phyloP scores from a whole-genome alignment of 2,329 filamentous ascomycete species.

The Talaromyces atroroseus region DNA sequence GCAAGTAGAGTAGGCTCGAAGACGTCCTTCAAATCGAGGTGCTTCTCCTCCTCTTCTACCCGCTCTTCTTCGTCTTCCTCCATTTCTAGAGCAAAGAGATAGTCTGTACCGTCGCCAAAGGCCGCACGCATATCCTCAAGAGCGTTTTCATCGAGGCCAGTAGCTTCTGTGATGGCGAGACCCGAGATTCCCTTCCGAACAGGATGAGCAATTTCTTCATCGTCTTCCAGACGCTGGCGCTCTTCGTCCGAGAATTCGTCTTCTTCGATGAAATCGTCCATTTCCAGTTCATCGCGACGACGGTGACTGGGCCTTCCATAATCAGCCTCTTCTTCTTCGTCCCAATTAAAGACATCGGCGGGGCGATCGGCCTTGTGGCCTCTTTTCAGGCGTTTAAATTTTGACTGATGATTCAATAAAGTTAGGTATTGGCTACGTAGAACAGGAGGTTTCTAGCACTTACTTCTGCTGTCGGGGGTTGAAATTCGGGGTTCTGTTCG shows the following conservation, averaged over 20 bases:
- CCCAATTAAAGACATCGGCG: constrained; percentile 91
- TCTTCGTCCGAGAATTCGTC: constrained; percentile 87
- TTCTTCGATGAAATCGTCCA: constrained; percentile 95
- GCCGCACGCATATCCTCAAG: constrained; percentile 95
- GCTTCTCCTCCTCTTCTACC: constrained; percentile 70
- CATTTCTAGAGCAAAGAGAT: constrained; percentile 85
- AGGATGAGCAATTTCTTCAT: constrained; percentile 81
- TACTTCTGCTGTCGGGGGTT: constrained; percentile 67
- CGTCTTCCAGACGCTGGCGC: constrained; percentile 60
- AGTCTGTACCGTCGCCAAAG: constrained; percentile 93
- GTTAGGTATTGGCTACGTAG: constrained; percentile 1
- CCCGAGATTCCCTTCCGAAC: constrained; percentile 63
- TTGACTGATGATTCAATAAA: constrained; percentile 53
- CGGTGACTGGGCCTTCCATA: constrained; percentile 44
- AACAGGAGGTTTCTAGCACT: constrained; percentile 19
- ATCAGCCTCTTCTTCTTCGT: constrained; percentile 62
- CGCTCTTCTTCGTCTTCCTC: constrained; percentile 80
- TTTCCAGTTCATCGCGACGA: constrained; percentile 66
- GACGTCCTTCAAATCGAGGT: constrained; percentile 90
- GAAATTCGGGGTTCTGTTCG: constrained; percentile 66
- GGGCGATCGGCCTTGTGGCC: constrained; percentile 65
- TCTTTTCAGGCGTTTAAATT: constrained; percentile 94
- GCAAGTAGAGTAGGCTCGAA: constrained; percentile 94
- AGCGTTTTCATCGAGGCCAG: constrained; percentile 84
- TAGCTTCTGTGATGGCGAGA: constrained; percentile 66